Evolutionary conservation across 495 filamentous ascomycete species (phyloP).

Genomic region (Penicillium cataractarum): DNA sequence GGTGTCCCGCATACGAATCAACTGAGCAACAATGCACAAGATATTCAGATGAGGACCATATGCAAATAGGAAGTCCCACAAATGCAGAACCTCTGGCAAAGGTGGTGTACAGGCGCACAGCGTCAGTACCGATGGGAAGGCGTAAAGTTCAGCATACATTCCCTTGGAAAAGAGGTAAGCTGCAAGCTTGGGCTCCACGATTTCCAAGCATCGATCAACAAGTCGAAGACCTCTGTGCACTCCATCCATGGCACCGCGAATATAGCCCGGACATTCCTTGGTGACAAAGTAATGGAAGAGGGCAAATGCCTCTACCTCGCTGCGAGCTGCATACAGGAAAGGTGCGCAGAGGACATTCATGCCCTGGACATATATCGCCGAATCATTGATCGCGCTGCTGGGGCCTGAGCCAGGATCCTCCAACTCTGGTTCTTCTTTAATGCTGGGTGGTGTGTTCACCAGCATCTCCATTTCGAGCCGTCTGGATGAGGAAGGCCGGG

Average conservation of each 20-base stretch:
- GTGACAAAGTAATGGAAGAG: slow-evolving; percentile 90
- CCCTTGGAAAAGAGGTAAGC: slow-evolving; percentile 80
- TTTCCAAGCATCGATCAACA: slow-evolving; percentile 86
- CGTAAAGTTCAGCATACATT: slow-evolving; percentile 91
- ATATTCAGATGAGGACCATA: slow-evolving; percentile 96
- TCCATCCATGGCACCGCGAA: slow-evolving; percentile 94
- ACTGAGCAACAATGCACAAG: slow-evolving; percentile 94
- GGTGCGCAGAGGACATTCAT: slow-evolving; percentile 99
- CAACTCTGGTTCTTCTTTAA: slow-evolving; percentile 43
- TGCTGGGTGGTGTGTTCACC: slow-evolving; percentile 48
- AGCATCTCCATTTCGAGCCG: slow-evolving; percentile 44
- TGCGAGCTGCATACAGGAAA: slow-evolving; percentile 92
- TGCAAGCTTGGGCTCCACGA: slow-evolving; percentile 88
- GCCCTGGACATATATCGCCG: slow-evolving; percentile 92
- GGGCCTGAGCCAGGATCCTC: slow-evolving; percentile 13
- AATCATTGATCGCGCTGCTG: slow-evolving; percentile 50
- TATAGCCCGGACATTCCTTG: slow-evolving; percentile 88
- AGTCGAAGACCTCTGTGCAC: slow-evolving; percentile 89
- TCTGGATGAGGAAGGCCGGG: slow-evolving; percentile 42
- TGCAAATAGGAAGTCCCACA: slow-evolving; percentile 99
- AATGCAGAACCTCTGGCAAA: slow-evolving; percentile 84
- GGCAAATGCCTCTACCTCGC: slow-evolving; percentile 91
- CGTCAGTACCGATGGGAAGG: slow-evolving; percentile 95
- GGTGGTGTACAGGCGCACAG: slow-evolving; percentile 97
- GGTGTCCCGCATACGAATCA: slow-evolving; percentile 82